Evolutionary conservation across 2,329 filamentous ascomycete genomes (phyloP), one percentile per base, ranked within the genome.

Genomic region (Neofusicoccum cordaticola): DNA sequence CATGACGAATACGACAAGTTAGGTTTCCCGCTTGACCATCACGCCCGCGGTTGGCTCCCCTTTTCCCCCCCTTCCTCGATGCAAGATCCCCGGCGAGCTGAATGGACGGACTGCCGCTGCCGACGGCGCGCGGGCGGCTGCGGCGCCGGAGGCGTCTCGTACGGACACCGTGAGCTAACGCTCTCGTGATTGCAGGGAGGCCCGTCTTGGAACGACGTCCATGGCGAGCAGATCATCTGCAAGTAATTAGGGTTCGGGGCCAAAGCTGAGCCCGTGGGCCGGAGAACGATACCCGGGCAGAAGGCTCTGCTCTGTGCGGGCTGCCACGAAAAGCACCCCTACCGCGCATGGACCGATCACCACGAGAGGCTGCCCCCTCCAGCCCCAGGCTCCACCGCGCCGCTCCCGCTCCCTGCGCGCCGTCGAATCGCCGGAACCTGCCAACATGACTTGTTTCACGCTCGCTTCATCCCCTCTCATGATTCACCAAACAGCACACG

Each of bases 181-280:
- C 41, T 56, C 62, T 57, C 50, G 17, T 45, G 62, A 64, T 41
- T 34, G 31, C 51, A 51, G 45, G 47, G 45, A 41, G 31, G 45
- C 58, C 44, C 34, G 44, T 42, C 44, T 50, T 61, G 57, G 57
- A 48, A 61, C 41, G 41, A 62, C 7, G 27, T 41, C 51, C 51
- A 41, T 57, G 51, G 19, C 44, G 51, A 57, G 62, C 50, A 64
- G 62, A 64, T 64, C 62, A 64, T 64, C 50, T 64, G 62, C 62
- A 64, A 56, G 51, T 56, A 52, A 64, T 64, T 50, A 50, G 58
- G 44, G 58, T 41, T 62, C 62, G 42, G 62, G 62, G 51, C 41
- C 41, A 64, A 47, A 39, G 51, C 50, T 56, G 50, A 56, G 62
- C 50, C 35, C 35, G 50, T 45, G 51, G 50, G 17, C 31, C 51